Base-by-base conservation (phyloP, 331 rosid genomes). In the Phaseolus coccineus region DNA sequence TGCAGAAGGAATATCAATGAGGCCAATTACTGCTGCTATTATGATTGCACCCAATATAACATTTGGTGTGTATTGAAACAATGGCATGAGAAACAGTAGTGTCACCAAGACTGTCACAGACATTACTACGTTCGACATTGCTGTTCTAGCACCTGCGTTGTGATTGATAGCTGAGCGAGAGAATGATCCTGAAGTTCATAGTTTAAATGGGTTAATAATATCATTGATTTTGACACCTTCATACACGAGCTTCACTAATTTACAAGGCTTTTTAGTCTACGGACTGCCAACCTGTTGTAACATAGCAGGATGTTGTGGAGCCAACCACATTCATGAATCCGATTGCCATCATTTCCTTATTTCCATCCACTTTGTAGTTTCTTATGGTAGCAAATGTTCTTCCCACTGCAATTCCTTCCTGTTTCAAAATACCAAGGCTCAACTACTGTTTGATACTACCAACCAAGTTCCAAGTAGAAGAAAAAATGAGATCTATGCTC, bases 371-470 rank as follows among this genome's bases (percentile, higher is more conserved):
- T 52, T 87, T 81, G 81, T 95, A 95, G 76, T 91, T 94, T 87
- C 87, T 93, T 16, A 95, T 48, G 15, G 87, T 62, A 40, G 99
- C 97, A 87, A 92, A 95, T 33, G 99, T 95, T 51, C 97, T 91
- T 73, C 97, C 99, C 2, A 95, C 97, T 31, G 99, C 99, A 83
- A 95, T 93, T 25, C 96, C 97, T 85, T 95, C 97, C 97, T 95
- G 87, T 82, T 76, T 76, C 50, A 63, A 25, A 74, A 59, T 12
- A 8, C 67, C 47, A 62, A 14, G 10, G 10, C 42, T 61, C 67
- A 59, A 28, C 37, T 31, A 62, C 14, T 13, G 66, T 12, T 57
- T 11, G 7, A 57, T 57, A 11, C 61, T 31, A 14, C 33, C 4
- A 19, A 0, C 33, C 33, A 56, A 56, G 33, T 56, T 58, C 62